Percentiles rank a stretch among this genome's conserved stretches.
Conservation (phyloP, 306 rosid genomes). For the Glycyrrhiza uralensis region DNA sequence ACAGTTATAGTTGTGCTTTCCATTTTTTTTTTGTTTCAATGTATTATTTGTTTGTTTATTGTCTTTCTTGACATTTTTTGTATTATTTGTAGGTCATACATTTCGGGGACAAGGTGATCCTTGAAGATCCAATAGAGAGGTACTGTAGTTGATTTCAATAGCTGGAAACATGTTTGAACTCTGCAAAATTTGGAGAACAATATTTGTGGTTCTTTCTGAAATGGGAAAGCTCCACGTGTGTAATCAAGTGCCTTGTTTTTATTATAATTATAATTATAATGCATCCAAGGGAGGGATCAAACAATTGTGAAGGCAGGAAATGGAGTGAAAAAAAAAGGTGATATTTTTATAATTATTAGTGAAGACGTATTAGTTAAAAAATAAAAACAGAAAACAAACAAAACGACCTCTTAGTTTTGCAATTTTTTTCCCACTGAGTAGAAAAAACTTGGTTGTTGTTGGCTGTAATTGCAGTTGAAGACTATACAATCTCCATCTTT, state of each 20-base stretch:
- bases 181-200: not conserved
- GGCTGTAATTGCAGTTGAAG: too few relatives aligned
- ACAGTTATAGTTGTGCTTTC: not conserved
- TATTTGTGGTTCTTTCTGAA: slow-evolving; percentile 11
- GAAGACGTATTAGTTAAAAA: not conserved
- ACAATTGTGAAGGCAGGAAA: not conserved
- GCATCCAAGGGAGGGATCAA: not conserved
- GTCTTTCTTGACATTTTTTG: not conserved
- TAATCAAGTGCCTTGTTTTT: not conserved
- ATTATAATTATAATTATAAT: too few relatives aligned
- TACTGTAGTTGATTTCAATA: slow-evolving; percentile 33
- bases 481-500: slow-evolving; percentile 1
- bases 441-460: too few relatives aligned
- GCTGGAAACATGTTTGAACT: not conserved
- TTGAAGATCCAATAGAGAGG: slow-evolving; percentile 93
- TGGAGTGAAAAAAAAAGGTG: not conserved
- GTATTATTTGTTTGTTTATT: not conserved
- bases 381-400: not conserved
- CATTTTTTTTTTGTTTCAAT: not conserved
- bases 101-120: slow-evolving; percentile 88
- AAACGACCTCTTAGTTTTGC: not conserved
- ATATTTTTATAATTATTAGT: not conserved
- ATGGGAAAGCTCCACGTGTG: not conserved
- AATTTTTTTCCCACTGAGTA: slow-evolving; percentile 1
- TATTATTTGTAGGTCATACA: slow-evolving; percentile 52